Percentiles rank a stretch among this genome's conserved stretches.
These are phyloP conservation scores for Xylaria sp. DNA, from an alignment of 2,329 filamentous ascomycete species.

Conservation along the genomic window DNA sequence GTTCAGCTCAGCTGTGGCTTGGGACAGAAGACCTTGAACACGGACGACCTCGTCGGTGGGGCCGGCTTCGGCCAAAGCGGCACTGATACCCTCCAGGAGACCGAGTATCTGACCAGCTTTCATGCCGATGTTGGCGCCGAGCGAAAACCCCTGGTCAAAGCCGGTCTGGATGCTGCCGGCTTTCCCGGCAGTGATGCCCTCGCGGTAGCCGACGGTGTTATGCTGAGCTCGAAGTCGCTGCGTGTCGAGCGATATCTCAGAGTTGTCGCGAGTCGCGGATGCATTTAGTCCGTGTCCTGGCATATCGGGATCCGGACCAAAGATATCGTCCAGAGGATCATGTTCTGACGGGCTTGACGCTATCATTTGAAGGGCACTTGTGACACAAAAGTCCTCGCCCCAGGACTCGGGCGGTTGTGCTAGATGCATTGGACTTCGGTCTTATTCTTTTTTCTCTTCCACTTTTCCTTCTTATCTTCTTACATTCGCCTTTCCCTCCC, in stretches of 20 bases:
- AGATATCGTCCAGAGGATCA: slow-evolving; percentile 30
- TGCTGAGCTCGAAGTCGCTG: slow-evolving; percentile 79
- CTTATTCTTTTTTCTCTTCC: neutral
- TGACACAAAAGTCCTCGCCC: slow-evolving; percentile 25
- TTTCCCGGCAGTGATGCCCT: slow-evolving; percentile 83
- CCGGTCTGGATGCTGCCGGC: slow-evolving; percentile 80
- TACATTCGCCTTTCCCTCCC: neutral
- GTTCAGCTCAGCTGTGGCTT: slow-evolving; percentile 68
- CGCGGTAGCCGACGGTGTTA: slow-evolving; percentile 87
- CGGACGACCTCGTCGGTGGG: slow-evolving; percentile 40
- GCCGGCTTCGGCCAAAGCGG: slow-evolving; percentile 55
- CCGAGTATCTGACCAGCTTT: slow-evolving; percentile 80
- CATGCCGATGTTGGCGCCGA: slow-evolving; percentile 84
- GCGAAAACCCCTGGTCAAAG: slow-evolving; percentile 89
- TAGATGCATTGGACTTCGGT: slow-evolving; percentile 26
- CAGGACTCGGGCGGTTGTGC: slow-evolving; percentile 30
- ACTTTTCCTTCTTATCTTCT: no score
- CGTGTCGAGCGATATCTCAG: slow-evolving; percentile 69
- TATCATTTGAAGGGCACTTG: slow-evolving; percentile 9
- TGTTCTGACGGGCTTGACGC: slow-evolving; percentile 11
- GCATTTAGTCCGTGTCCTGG: neutral
- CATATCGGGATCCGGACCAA: slow-evolving; percentile 20
- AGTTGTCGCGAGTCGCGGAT: neutral
- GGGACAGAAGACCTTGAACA: slow-evolving; percentile 52
- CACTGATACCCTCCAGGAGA: slow-evolving; percentile 75